Conservation (phyloP, 495 filamentous ascomycete species). For the Penicillium simplicissimum region DNA sequence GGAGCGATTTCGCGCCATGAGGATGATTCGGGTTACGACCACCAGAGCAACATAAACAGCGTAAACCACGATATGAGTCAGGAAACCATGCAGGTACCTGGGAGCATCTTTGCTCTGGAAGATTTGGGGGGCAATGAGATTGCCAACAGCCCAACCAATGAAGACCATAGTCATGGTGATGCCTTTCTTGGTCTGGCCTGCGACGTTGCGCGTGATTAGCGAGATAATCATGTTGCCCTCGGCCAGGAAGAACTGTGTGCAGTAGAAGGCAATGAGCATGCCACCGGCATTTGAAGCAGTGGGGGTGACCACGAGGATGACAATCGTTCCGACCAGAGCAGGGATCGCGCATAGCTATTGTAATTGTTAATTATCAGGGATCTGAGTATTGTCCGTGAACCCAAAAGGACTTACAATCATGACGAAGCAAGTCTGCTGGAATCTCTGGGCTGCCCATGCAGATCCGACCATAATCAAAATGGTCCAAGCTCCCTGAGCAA, state of each 20-base stretch:
- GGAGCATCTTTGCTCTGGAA: constrained; percentile 31
- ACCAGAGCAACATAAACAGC: constrained; percentile 17
- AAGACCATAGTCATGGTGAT: constrained; percentile 33
- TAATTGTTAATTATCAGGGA: background rate
- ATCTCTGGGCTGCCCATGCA: constrained; percentile 13
- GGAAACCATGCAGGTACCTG: constrained; percentile 27
- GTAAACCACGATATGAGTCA: constrained; percentile 25
- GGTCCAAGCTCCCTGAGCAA: constrained; percentile 24
- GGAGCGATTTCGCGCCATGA: constrained; percentile 17
- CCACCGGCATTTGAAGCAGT: constrained; percentile 18
- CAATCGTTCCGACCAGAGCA: constrained; percentile 20
- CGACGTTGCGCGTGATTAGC: constrained; percentile 56
- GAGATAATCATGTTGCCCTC: constrained; percentile 37
- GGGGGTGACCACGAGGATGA: constrained; percentile 22
- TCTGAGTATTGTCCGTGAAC: constrained; percentile 20
- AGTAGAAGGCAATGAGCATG: constrained; percentile 30
- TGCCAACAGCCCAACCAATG: constrained; percentile 32
- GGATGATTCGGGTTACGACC: constrained; percentile 14
- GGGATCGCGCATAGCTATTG: constrained; percentile 15
- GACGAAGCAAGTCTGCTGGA: constrained; percentile 23
- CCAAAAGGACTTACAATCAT: constrained; percentile 23
- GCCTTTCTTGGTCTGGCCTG: constrained; percentile 63
- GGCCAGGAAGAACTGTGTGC: constrained; percentile 27
- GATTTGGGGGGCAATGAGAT: constrained; percentile 39
- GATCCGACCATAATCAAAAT: constrained; percentile 26